Evolutionary conservation across 1,284 basidiomycete species (phyloP), one percentile per base, ranked within the genome.

Genomic region (Ceratorhiza oryzae-sativae): DNA sequence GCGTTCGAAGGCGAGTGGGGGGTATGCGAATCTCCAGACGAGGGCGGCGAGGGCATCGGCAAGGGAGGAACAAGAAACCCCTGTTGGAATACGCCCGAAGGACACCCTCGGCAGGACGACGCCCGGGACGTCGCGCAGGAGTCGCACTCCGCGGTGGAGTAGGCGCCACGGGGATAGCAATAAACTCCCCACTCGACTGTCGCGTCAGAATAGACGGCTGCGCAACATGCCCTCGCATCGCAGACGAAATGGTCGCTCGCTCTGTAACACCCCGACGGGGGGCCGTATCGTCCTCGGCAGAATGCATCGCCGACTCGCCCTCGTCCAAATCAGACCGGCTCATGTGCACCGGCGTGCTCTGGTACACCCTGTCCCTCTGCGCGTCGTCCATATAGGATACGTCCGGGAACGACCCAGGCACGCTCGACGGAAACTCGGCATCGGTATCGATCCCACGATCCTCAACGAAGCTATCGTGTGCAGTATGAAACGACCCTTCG

Each of bases 401-500:
- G 27, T 34, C 53, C 9, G 25, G 53, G 18, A 15, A 42, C 15
- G 36, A 42, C 4, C 18, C 58, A 42, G 62, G 48, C 18, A 65
- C 45, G 9, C 32, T 15, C n/a, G 27, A 46, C 15, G 62, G 62
- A 41, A 53, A 51, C 15, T 65, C 62, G 25, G 32, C 48, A 30
- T 56, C 53, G 4, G 53, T 56, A n/a, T 56, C 53, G 12, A 53
- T 32, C 4, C 27, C 23, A 25, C 10, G 10, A 15, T 63, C 61
- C 41, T 63, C 39, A 3, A 25, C 62, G 53, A 53, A 53, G 36
- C 62, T 65, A 39, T 65, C 62, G 30, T 6, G 62, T 10, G 62
- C 62, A n/a, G 62, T 65, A 23, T 51, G 32, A 20, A 65, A 65
- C n/a, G 62, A 65, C 46, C 62, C 62, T 6, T 65, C 62, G 48